Percentiles rank a stretch among this genome's conserved stretches.
phyloP scores from a whole-genome alignment of 345 rosid species.

The Eucalyptus decipiens region DNA sequence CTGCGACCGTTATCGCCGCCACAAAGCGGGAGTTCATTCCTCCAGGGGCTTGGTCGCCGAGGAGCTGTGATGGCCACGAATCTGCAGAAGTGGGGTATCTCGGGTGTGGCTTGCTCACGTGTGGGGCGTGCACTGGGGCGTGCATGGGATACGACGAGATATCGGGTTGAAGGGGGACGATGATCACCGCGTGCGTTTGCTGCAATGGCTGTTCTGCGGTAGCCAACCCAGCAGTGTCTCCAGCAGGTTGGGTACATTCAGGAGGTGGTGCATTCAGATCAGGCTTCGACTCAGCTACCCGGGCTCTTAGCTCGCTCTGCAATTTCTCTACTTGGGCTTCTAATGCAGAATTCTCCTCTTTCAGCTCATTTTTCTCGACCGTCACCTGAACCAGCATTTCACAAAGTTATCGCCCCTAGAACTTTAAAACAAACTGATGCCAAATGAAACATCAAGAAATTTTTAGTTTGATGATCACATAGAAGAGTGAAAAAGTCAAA shows the following conservation, averaged over 20 bases:
- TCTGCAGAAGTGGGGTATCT: slow-evolving; percentile 67
- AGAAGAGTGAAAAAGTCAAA: background rate
- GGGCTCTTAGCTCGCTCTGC: slow-evolving; percentile 36
- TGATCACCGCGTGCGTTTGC: slow-evolving; percentile 42
- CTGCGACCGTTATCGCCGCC: background rate
- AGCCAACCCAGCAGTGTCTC: background rate
- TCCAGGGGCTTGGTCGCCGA: slow-evolving; percentile 21
- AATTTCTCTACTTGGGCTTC: slow-evolving; percentile 49
- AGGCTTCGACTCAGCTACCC: slow-evolving; percentile 30
- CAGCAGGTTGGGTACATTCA: slow-evolving; percentile 24
- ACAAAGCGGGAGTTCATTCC: slow-evolving; percentile 1
- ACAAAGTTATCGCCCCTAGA: background rate
- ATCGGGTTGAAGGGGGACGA: slow-evolving; percentile 52
- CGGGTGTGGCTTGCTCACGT: slow-evolving; percentile 82
- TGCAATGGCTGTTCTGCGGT: slow-evolving; percentile 21
- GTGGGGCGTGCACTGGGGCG: slow-evolving; percentile 3
- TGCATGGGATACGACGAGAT: slow-evolving; percentile 18
- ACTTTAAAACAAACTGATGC: background rate
- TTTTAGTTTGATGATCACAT: background rate
- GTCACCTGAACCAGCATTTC: slow-evolving; percentile 39
- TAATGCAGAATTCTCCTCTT: slow-evolving; percentile 66
- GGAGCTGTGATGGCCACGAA: slow-evolving; percentile 80
- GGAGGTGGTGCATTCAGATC: slow-evolving; percentile 49
- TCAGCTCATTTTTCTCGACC: slow-evolving; percentile 68
- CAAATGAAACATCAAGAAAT: background rate